phyloP scores from a whole-genome alignment of 2,329 filamentous ascomycete genomes.

The Coniochaeta pulveracea region DNA sequence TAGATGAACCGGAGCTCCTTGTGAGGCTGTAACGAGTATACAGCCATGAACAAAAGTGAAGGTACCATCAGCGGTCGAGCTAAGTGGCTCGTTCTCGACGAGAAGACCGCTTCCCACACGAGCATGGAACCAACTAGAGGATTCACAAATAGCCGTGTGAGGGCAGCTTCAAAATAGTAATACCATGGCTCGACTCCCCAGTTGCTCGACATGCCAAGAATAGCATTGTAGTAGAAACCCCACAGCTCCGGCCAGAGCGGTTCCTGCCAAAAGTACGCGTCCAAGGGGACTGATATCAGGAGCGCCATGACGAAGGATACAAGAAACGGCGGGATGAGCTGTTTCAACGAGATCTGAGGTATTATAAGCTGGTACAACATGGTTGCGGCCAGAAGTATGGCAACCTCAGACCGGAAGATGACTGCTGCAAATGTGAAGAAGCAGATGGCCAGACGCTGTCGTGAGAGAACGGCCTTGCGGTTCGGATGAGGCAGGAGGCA shows the following conservation, averaged over 20 bases:
- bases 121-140: conserved; percentile 52
- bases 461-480: conserved; percentile 20
- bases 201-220: conserved; percentile 68
- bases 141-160: conserved; percentile 78
- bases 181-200: conserved; percentile 85
- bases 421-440: conserved; percentile 71
- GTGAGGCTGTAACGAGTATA: conserved; percentile 86
- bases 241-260: conserved; percentile 78
- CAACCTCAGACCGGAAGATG: conserved; percentile 83
- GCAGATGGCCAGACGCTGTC: conserved; percentile 55
- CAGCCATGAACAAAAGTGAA: conserved; percentile 56
- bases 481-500: conserved; percentile 28
- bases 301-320: conserved; percentile 57
- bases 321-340: conserved; percentile 55
- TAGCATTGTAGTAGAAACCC: conserved; percentile 84
- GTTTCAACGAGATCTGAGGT: conserved; percentile 36
- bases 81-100: conserved; percentile 30
- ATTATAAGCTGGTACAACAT: conserved; percentile 52
- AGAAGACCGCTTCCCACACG: conserved; percentile 37
- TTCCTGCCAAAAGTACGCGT: conserved; percentile 89
- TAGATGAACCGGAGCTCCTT: conserved; percentile 96
- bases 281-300: conserved; percentile 58
- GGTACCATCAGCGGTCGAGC: conserved; percentile 49
- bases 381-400: conserved; percentile 63
- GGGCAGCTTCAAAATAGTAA: conserved; percentile 72